Percentiles rank a stretch among this genome's conserved stretches.
Evolutionary conservation across 805 yeast species (phyloP).

Genomic region (Starmerella apis): DNA sequence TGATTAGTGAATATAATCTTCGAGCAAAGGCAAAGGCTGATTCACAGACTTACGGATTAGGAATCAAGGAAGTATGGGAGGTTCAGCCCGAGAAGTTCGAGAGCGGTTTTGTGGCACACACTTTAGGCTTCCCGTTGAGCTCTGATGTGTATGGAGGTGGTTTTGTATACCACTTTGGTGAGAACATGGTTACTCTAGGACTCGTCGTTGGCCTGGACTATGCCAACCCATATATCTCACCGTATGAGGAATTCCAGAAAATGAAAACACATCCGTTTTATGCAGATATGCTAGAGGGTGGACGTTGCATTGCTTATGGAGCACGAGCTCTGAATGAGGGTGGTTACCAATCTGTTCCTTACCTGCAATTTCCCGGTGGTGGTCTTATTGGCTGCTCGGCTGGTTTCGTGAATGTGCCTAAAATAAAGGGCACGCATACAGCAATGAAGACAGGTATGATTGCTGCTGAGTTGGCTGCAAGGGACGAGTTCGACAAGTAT

Average conservation of each 20-base stretch:
- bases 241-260: slow-evolving; percentile 89
- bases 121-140: slow-evolving; percentile 78
- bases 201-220: slow-evolving; percentile 92
- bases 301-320: slow-evolving; percentile 85
- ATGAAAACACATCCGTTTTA: slow-evolving; percentile 90
- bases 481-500: slow-evolving; percentile 42
- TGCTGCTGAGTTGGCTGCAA: slow-evolving; percentile 70
- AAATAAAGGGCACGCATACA: slow-evolving; percentile 94
- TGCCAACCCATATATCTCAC: slow-evolving; percentile 87
- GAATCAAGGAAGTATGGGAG: slow-evolving; percentile 96
- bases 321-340: slow-evolving; percentile 98
- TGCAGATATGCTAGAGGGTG: slow-evolving; percentile 63
- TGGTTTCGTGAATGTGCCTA: slow-evolving; percentile 94
- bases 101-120: slow-evolving; percentile 72
- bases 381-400: slow-evolving; percentile 90
- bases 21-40: slow-evolving; percentile 45
- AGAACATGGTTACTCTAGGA: slow-evolving; percentile 82
- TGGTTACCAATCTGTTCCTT: slow-evolving; percentile 87
- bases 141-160: slow-evolving; percentile 87
- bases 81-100: slow-evolving; percentile 72
- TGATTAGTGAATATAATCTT: slow-evolving; percentile 55
- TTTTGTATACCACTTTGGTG: slow-evolving; percentile 93
- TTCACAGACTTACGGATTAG: slow-evolving; percentile 86
- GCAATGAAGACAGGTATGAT: slow-evolving; percentile 93
- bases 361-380: slow-evolving; percentile 90